Conservation (phyloP, 371 early-diverging fungal genomes). For the Basidiobolus meristosporus region DNA sequence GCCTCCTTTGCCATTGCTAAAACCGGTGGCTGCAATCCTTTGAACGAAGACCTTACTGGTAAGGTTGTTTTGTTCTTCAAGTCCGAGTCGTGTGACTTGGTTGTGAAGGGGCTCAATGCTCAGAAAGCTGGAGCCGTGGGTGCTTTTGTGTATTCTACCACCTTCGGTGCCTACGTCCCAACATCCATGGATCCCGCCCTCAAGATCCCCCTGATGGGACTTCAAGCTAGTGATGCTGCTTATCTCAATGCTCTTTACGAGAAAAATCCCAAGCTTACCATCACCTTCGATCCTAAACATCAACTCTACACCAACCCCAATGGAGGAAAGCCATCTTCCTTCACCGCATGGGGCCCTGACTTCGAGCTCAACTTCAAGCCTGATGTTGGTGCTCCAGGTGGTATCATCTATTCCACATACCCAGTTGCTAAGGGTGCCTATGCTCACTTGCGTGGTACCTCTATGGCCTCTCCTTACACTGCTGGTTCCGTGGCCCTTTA, state of each 20-base stretch:
- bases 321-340: slow-evolving; percentile 23
- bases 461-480: slow-evolving; percentile 57
- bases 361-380: slow-evolving; percentile 50
- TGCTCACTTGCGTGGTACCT: slow-evolving; percentile 33
- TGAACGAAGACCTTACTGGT: slow-evolving; percentile 12
- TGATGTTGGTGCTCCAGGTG: slow-evolving; percentile 49
- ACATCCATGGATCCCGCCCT: slow-evolving; percentile 5
- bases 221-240: slow-evolving; percentile 13
- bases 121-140: slow-evolving; percentile 40
- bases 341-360: slow-evolving; percentile 46
- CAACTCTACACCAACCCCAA: slow-evolving; percentile 8
- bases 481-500: slow-evolving; percentile 46
- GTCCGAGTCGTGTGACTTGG: slow-evolving; percentile 35
- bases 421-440: slow-evolving; percentile 24
- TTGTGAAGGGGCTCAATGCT: slow-evolving; percentile 23
- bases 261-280: neutral
- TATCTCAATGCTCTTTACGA: slow-evolving; percentile 4
- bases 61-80: slow-evolving; percentile 24
- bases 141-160: slow-evolving; percentile 23
- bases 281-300: neutral
- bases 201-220: slow-evolving; percentile 12
- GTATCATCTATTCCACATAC: slow-evolving; percentile 48
- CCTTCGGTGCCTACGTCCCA: slow-evolving; percentile 12
- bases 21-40: slow-evolving; percentile 24
- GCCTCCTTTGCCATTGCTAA: neutral